These are phyloP conservation scores for Podospora comata DNA, from an alignment of 495 filamentous ascomycete species.

Conservation along the genomic window DNA sequence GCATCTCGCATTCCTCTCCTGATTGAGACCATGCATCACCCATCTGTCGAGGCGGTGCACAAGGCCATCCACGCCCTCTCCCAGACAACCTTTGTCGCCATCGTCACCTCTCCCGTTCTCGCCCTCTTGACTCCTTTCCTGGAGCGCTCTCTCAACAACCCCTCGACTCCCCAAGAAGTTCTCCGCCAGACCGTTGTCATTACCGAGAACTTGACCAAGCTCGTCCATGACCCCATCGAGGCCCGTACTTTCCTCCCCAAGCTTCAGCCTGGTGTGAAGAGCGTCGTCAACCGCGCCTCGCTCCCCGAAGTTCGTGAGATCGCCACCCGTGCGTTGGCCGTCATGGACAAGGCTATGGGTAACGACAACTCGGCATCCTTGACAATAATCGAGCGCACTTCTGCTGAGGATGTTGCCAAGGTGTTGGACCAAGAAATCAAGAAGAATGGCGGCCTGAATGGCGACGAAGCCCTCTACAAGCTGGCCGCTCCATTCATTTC, in stretches of 20 bases:
- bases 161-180: conserved; percentile 87
- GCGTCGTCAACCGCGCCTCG: conserved; percentile 80
- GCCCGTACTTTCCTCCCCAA: conserved; percentile 95
- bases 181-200: conserved; percentile 94
- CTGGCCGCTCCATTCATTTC: conserved; percentile 70
- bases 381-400: conserved; percentile 64
- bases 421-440: conserved; percentile 73
- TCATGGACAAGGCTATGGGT: conserved; percentile 93
- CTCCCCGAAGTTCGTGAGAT: conserved; percentile 93
- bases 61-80: conserved; percentile 96
- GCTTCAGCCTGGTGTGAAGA: conserved; percentile 89
- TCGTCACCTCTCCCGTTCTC: conserved; percentile 95
- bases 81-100: conserved; percentile 97
- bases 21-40: conserved; percentile 92
- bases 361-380: conserved; percentile 57
- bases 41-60: conserved; percentile 80
- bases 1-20: conserved; percentile 87
- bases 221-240: conserved; percentile 96
- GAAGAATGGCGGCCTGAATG: conserved; percentile 61
- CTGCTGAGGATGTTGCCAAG: conserved; percentile 69
- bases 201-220: conserved; percentile 97
- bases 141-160: conserved; percentile 87
- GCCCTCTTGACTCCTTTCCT: conserved; percentile 95
- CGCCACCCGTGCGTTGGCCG: conserved; percentile 72
- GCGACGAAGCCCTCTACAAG: conserved; percentile 62